phyloP scores from a whole-genome alignment of 1,284 basidiomycete genomes.

The Malassezia globosa region DNA sequence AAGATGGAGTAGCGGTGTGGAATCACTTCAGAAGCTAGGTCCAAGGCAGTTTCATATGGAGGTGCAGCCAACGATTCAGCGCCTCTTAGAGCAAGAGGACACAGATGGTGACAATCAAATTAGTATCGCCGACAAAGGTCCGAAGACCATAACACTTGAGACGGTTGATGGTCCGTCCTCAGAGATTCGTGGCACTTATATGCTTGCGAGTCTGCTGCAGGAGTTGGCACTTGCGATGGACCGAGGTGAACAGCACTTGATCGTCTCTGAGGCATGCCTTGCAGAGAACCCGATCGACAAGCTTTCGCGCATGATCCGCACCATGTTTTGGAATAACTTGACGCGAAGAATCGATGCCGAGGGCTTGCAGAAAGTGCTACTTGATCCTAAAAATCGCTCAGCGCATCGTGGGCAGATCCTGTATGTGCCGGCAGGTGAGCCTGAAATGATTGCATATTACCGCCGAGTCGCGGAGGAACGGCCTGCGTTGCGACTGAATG shows the following conservation, averaged over 20 bases:
- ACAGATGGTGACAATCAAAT: constrained; percentile 93
- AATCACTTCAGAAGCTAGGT: constrained; percentile 43
- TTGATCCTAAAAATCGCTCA: constrained; percentile 71
- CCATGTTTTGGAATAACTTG: constrained; percentile 95
- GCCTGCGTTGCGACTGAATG: constrained; percentile 71
- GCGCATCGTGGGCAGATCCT: constrained; percentile 58
- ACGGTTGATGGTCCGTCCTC: constrained; percentile 70
- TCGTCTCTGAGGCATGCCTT: constrained; percentile 89
- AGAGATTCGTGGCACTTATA: constrained; percentile 68
- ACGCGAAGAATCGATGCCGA: constrained; percentile 94
- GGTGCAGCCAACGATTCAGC: constrained; percentile 94
- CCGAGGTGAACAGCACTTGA: constrained; percentile 84
- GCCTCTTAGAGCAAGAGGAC: constrained; percentile 93
- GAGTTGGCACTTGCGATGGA: constrained; percentile 94
- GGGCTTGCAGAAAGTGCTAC: constrained; percentile 87
- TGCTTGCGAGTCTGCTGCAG: constrained; percentile 97
- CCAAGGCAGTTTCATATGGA: constrained; percentile 69
- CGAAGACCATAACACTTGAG: constrained; percentile 87
- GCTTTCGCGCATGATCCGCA: constrained; percentile 91
- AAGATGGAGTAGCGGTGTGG: constrained; percentile 47
- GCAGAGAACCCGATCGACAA: constrained; percentile 96
- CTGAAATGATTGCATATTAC: constrained; percentile 89
- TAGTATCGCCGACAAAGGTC: constrained; percentile 87
- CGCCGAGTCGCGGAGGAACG: constrained; percentile 49
- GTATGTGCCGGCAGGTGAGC: constrained; percentile 83